A percentile compares a stretch with the other conserved stretches of the same genome.
These are phyloP conservation scores for Fusarium praegraminearum DNA, from an alignment of 2,329 filamentous ascomycete genomes.

Conservation along the genomic window DNA sequence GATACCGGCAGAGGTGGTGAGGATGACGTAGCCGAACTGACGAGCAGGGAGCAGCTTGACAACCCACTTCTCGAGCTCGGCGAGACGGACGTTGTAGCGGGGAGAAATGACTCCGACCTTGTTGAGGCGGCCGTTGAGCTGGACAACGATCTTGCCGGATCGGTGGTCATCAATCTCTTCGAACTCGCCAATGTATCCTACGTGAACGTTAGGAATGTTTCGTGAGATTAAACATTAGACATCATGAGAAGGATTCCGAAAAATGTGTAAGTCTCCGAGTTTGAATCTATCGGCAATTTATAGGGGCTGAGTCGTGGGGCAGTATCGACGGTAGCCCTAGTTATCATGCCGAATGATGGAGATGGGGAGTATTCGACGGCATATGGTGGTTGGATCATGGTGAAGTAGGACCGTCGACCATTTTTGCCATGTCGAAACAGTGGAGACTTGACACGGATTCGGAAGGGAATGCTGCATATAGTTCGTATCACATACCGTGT, in stretches of 20 bases:
- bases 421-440: constrained; percentile 9
- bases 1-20: constrained; percentile 98
- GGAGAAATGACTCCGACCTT: constrained; percentile 99
- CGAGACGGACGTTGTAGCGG: constrained; percentile 98
- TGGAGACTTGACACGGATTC: background rate
- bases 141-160: constrained; percentile 99
- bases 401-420: constrained; percentile 3
- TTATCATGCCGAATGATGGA: constrained; percentile 93
- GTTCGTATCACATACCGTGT: constrained; percentile 81
- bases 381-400: constrained; percentile 19
- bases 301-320: constrained; percentile 96
- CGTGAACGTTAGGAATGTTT: constrained; percentile 77
- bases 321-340: constrained; percentile 90
- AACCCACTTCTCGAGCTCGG: constrained; percentile 99
- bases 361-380: constrained; percentile 6
- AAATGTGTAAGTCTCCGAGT: constrained; percentile 95
- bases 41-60: constrained; percentile 98
- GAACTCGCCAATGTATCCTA: constrained; percentile 87
- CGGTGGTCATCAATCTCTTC: constrained; percentile 99
- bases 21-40: constrained; percentile 99
- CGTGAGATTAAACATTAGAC: constrained; percentile 94
- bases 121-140: constrained; percentile 99
- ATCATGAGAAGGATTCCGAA: constrained; percentile 76
- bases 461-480: background rate
- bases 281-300: constrained; percentile 99